A percentile compares a stretch with the other conserved stretches of the same genome.
Conservation (phyloP, 352 stramenopile genomes). For the Globisporangium cederbergense region DNA sequence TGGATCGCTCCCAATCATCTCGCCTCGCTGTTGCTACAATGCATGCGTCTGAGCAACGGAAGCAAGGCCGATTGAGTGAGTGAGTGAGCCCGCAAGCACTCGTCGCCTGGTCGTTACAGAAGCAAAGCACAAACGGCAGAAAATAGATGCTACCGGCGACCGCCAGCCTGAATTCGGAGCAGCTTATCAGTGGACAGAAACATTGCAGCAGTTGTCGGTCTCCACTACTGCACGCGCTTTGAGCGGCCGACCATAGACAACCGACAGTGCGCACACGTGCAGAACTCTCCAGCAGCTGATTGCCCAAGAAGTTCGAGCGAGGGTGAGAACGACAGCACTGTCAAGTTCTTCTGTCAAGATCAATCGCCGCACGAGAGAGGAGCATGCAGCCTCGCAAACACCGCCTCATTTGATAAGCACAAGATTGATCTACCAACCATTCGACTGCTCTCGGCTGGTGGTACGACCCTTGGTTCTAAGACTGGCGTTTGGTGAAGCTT, state of each 20-base stretch:
- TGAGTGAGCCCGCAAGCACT: background rate
- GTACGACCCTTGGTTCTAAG: background rate
- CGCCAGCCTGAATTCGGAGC: background rate
- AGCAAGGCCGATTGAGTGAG: background rate
- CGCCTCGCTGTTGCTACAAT: background rate
- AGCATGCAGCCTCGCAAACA: constrained; percentile 4
- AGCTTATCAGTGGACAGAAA: background rate
- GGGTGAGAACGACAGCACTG: background rate
- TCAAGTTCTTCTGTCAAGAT: background rate
- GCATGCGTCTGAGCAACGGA: background rate
- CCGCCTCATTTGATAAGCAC: background rate
- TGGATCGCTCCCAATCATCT: too few relatives aligned
- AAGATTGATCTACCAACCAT: background rate
- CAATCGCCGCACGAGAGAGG: background rate
- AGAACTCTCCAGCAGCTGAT: background rate
- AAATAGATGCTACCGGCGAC: constrained; percentile 1
- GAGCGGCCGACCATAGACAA: background rate
- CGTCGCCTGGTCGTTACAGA: constrained; percentile 2
- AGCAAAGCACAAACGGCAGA: background rate
- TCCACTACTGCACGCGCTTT: background rate
- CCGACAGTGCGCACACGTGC: background rate
- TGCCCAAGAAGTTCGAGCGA: background rate
- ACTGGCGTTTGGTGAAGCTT: background rate
- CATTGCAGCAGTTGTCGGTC: background rate
- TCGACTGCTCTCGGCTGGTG: background rate